These are phyloP conservation scores for Raddia distichophylla DNA, from an alignment of 176 grass and related monocot species.

Conservation along the genomic window DNA sequence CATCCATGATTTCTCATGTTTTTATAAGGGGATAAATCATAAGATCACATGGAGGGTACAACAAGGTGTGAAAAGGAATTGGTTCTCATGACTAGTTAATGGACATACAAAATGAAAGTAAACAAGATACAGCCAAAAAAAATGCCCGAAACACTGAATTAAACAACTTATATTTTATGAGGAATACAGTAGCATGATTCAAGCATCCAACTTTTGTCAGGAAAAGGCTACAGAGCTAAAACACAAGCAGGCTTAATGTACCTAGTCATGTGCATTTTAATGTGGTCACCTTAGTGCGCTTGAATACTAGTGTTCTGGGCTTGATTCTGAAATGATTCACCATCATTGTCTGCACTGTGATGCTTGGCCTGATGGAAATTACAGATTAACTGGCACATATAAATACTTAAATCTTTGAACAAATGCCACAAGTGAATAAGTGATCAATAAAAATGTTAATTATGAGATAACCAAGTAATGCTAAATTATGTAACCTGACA, in stretches of 20 bases:
- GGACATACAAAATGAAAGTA: too few species aligned
- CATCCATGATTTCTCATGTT: slow-evolving; percentile 11
- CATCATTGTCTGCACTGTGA: slow-evolving; percentile 14
- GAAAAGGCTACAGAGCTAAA: slow-evolving; percentile 20
- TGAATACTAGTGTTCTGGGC: slow-evolving; percentile 10
- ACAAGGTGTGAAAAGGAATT: background rate
- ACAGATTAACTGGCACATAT: slow-evolving; percentile 20
- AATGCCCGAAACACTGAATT: background rate
- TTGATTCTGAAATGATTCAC: slow-evolving; percentile 17
- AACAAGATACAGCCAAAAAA: background rate
- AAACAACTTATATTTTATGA: slow-evolving; percentile 12
- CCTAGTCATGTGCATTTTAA: slow-evolving; percentile 12
- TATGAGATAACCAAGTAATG: background rate
- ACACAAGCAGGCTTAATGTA: slow-evolving; percentile 35
- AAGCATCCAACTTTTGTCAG: slow-evolving; percentile 17
- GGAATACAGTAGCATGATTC: slow-evolving; percentile 27
- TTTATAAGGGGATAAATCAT: slow-evolving; percentile 32
- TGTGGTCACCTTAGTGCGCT: slow-evolving; percentile 15
- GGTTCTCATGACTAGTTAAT: too few species aligned
- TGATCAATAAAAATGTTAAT: slow-evolving; percentile 19
- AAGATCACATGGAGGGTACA: slow-evolving; percentile 24
- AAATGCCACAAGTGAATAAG: background rate
- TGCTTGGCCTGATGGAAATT: slow-evolving; percentile 27
- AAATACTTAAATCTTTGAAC: background rate
- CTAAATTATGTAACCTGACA: background rate